Evolutionary conservation across 2,329 filamentous ascomycete genomes (phyloP).

Genomic region (Lecanicillium sp.): DNA sequence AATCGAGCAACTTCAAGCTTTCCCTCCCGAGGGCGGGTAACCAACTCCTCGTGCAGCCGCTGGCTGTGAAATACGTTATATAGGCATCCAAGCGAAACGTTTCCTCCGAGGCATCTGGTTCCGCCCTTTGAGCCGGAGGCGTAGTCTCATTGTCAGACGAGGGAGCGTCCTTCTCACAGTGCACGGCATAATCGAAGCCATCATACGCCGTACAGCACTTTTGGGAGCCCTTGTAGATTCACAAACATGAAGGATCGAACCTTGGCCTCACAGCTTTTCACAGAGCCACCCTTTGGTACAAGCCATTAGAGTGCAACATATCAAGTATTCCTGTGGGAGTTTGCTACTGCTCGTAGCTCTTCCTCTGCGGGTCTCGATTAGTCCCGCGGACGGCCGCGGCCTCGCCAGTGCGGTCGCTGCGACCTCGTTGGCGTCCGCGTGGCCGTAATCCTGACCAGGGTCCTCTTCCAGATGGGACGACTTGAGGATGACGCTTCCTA

Average conservation of each 20-base stretch:
- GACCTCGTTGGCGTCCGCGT: conserved; percentile 35
- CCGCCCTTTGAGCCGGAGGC: background rate
- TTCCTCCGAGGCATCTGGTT: background rate
- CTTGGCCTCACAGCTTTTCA: too few species aligned
- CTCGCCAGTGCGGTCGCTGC: conserved; percentile 28
- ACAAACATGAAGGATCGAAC: too few species aligned
- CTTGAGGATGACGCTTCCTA: conserved; percentile 35
- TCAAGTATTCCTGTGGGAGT: too few species aligned
- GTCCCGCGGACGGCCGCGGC: too few species aligned
- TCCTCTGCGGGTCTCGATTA: too few species aligned
- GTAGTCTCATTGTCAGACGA: background rate
- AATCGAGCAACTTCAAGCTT: conserved; percentile 59
- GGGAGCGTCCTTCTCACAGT: background rate
- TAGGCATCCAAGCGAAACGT: background rate
- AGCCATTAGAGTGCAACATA: too few species aligned
- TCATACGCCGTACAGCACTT: background rate
- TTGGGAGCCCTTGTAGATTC: background rate
- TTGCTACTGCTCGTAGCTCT: too few species aligned
- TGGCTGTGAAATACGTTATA: conserved; percentile 2
- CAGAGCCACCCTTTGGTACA: too few species aligned
- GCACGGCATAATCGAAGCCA: background rate
- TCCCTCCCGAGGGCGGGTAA: conserved; percentile 52
- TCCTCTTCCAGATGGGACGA: conserved; percentile 28
- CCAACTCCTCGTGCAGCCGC: background rate
- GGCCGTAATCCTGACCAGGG: conserved; percentile 28